Base-by-base conservation (phyloP, 2,329 filamentous ascomycete species). In the Peltaster fructicola region DNA sequence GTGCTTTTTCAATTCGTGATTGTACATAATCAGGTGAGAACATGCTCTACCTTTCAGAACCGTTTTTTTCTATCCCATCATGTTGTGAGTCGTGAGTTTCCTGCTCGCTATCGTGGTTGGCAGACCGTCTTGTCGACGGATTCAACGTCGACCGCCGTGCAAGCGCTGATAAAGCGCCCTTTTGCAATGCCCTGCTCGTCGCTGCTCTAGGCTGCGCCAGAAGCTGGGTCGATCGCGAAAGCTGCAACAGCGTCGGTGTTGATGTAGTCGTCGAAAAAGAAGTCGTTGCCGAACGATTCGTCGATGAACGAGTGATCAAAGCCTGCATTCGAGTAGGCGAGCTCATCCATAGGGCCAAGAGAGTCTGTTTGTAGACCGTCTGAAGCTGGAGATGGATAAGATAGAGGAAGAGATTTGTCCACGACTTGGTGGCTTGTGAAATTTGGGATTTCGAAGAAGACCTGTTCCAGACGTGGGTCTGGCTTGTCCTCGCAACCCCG, bases 121-220 rank as follows among this genome's bases (percentile, higher is more conserved):
- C n/a, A n/a, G n/a, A n/a, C n/a, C n/a, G n/a, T n/a, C n/a, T n/a
- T n/a, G n/a, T n/a, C n/a, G n/a, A n/a, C n/a, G n/a, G n/a, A n/a
- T n/a, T 23, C 26, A 14, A 9, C 17, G 16, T 20, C 12, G 36
- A 36, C 30, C 26, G 31, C 34, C 37, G 37, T 33, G 25, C 22
- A 35, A 38, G 38, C 35, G 35, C 36, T 33, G 26, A 29, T 22
- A 29, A 30, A 38, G 35, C 48, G 48, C 51, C 53, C 30, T 31
- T 29, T 31, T 24, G 52, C 48, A 49, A 51, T 49, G 35, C 43
- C 34, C 52, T 45, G 48, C 52, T 46, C 53, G 55, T 59, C 56
- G 55, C 55, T 51, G 54, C 51, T 48, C 44, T 44, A 47, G 43
- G 36, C 35, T 38, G 54, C 55, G 55, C 55, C 52, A 51, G 47